Percentiles rank a stretch among this genome's conserved stretches.
These are phyloP conservation scores for Fagopyrum tataricum DNA, from an alignment of 148 eudicot genomes.

Conservation along the genomic window DNA sequence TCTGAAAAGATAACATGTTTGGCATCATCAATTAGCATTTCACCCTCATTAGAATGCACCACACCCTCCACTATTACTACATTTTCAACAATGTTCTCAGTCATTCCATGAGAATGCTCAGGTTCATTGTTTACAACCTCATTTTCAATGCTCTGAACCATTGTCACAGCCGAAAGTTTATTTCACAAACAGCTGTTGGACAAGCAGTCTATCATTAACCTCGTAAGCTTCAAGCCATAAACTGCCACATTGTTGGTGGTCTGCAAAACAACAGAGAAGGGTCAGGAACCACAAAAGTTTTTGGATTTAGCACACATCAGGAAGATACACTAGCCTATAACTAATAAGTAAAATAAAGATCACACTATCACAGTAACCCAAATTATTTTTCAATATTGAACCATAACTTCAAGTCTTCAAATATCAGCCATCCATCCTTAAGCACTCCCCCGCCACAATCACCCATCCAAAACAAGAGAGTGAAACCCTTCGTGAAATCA, in stretches of 20 bases:
- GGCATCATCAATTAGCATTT: neutral
- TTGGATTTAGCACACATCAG: neutral
- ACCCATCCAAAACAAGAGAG: neutral
- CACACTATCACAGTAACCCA: neutral
- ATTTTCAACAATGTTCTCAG: conserved; percentile 4
- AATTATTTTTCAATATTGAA: no score
- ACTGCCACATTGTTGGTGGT: neutral
- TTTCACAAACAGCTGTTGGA: neutral
- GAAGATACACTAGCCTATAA: neutral
- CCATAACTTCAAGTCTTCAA: no score
- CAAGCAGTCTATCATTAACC: conserved; percentile 6
- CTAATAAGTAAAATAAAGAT: neutral
- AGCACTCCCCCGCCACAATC: no score
- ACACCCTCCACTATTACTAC: neutral
- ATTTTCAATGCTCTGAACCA: conserved; percentile 15
- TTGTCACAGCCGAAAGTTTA: neutral
- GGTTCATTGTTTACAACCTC: conserved; percentile 8
- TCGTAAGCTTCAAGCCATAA: neutral
- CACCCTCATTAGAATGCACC: neutral
- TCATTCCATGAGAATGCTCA: neutral
- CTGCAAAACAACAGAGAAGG: conserved; percentile 8
- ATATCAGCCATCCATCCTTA: no score
- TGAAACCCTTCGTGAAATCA: neutral
- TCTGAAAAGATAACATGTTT: neutral
- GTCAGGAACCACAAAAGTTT: neutral